phyloP scores from a whole-genome alignment of 257 asterid genomes.

The Nicotiana undulata region DNA sequence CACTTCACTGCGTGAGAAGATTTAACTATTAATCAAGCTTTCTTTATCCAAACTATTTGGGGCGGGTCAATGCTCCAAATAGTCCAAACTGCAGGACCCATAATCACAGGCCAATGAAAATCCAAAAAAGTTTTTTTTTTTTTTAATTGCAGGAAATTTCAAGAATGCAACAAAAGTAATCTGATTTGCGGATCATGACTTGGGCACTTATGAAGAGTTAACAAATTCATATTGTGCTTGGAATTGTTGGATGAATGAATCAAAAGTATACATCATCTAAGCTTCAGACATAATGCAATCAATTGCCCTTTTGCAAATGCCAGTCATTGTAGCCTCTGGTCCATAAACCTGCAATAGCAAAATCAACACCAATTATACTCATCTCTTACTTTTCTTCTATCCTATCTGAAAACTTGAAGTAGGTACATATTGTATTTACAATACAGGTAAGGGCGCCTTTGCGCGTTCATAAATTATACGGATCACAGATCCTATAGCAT shows the following conservation, averaged over 20 bases:
- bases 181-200: background rate
- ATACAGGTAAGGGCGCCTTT: background rate
- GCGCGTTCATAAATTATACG: background rate
- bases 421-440: background rate
- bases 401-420: background rate
- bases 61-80: too few species aligned
- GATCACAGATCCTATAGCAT: background rate
- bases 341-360: constrained; percentile 54
- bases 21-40: too few species aligned
- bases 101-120: background rate
- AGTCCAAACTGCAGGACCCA: too few species aligned
- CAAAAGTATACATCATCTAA: constrained; percentile 4
- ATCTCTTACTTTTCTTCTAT: background rate
- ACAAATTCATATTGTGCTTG: background rate
- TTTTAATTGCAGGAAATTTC: background rate
- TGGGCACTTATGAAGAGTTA: background rate
- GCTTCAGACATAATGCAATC: constrained; percentile 65
- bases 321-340: constrained; percentile 92
- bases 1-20: too few species aligned
- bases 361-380: background rate
- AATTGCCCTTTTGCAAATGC: constrained; percentile 77
- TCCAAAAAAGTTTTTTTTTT: background rate
- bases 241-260: background rate
- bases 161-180: background rate
- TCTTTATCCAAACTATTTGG: too few species aligned